Percentiles rank a stretch among this genome's conserved stretches.
These are phyloP conservation scores for Solanum habrochaites DNA, from an alignment of 257 asterid genomes.

Conservation along the genomic window DNA sequence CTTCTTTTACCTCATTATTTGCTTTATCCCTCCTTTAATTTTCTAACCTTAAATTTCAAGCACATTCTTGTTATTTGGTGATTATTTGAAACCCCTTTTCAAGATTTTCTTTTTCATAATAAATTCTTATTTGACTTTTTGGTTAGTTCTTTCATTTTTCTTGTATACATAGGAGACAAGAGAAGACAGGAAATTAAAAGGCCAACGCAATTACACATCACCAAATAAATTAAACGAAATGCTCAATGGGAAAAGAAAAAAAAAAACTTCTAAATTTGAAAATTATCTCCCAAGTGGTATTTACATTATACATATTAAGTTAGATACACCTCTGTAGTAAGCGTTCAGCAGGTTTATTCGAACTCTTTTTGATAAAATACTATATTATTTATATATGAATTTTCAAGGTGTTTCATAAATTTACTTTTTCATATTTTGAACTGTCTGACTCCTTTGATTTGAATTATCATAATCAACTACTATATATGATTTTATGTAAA, in stretches of 20 bases:
- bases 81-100: constrained; percentile 7
- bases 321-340: background rate
- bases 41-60: background rate
- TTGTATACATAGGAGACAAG: background rate
- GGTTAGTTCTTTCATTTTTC: background rate
- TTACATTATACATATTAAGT: background rate
- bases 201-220: background rate
- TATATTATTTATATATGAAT: too few relatives aligned
- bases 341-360: fast-evolving
- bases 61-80: constrained; percentile 17
- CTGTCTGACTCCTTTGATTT: background rate
- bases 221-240: background rate
- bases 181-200: constrained; percentile 3
- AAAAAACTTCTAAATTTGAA: background rate
- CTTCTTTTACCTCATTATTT: background rate
- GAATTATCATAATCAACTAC: background rate
- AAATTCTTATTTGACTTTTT: background rate
- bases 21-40: background rate
- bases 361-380: too few relatives aligned
- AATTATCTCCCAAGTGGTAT: background rate
- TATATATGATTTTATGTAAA: background rate
- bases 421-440: too few relatives aligned
- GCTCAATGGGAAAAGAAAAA: background rate
- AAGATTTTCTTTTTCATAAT: background rate
- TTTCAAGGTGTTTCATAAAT: too few relatives aligned